A percentile compares a stretch with the other conserved stretches of the same genome.
phyloP scores from a whole-genome alignment of 352 stramenopile genomes.

The Globisporangium cederbergense region DNA sequence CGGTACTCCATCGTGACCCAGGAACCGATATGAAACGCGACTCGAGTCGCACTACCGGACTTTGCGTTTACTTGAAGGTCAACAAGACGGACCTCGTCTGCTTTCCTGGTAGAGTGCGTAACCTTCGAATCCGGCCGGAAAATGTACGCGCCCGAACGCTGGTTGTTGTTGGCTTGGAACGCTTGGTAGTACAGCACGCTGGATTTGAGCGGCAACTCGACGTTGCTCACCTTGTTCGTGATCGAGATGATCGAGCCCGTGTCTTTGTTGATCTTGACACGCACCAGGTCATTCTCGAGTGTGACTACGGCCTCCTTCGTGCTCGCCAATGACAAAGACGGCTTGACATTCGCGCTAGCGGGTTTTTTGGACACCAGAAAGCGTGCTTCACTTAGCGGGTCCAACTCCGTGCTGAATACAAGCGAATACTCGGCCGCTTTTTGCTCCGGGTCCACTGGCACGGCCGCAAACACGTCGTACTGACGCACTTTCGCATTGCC shows the following conservation, averaged over 20 bases:
- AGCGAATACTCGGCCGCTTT: slow-evolving; percentile 59
- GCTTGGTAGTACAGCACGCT: slow-evolving; percentile 67
- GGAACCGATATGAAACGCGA: slow-evolving; percentile 72
- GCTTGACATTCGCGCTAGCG: background rate
- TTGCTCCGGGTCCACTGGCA: slow-evolving; percentile 50
- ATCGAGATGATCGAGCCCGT: slow-evolving; percentile 58
- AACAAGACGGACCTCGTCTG: slow-evolving; percentile 36
- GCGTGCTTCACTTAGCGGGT: slow-evolving; percentile 43
- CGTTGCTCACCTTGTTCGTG: slow-evolving; percentile 69
- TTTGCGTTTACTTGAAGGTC: slow-evolving; percentile 33
- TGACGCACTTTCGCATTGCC: slow-evolving; percentile 32
- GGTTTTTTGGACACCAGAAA: slow-evolving; percentile 49
- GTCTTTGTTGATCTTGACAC: slow-evolving; percentile 45
- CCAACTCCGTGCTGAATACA: slow-evolving; percentile 60
- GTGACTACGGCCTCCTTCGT: slow-evolving; percentile 28
- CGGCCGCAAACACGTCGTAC: slow-evolving; percentile 46
- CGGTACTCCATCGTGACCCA: slow-evolving; percentile 92
- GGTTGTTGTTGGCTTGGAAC: slow-evolving; percentile 40
- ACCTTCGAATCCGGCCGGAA: slow-evolving; percentile 91
- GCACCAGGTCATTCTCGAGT: slow-evolving; percentile 60
- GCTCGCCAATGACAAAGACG: background rate
- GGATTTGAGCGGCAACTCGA: slow-evolving; percentile 46
- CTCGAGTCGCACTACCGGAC: slow-evolving; percentile 30
- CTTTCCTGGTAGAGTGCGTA: slow-evolving; percentile 37
- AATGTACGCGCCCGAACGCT: slow-evolving; percentile 95